phyloP scores from a whole-genome alignment of 306 rosid genomes.

The Cicer bijugum region DNA sequence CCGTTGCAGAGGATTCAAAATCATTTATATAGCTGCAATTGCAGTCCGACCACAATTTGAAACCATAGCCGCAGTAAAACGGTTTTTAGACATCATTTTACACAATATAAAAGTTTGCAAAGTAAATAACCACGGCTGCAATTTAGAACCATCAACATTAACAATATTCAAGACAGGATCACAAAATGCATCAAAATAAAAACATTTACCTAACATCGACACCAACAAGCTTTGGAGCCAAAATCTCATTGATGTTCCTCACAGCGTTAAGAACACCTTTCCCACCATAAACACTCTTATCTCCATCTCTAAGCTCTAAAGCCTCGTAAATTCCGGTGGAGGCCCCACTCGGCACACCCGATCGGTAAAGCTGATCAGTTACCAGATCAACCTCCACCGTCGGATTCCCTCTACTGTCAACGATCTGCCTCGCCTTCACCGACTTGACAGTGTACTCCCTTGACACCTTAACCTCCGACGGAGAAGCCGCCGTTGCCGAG shows the following conservation, averaged over 20 bases:
- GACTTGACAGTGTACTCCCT: constrained; percentile 64
- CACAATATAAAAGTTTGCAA: no score
- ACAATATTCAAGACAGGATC: background rate
- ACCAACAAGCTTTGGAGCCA: constrained; percentile 88
- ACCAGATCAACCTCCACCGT: constrained; percentile 95
- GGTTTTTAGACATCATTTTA: no score
- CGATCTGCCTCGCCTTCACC: constrained; percentile 89
- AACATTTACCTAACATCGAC: constrained; percentile 74
- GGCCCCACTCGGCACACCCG: constrained; percentile 97
- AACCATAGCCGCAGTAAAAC: no score
- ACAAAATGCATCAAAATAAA: background rate
- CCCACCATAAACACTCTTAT: constrained; percentile 79
- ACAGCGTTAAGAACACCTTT: constrained; percentile 93
- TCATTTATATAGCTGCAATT: no score
- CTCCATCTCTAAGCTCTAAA: constrained; percentile 92
- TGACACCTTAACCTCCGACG: constrained; percentile 43
- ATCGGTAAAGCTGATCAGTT: constrained; percentile 82
- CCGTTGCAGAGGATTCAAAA: no score
- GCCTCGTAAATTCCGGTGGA: constrained; percentile 99
- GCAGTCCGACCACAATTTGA: no score
- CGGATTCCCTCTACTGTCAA: constrained; percentile 96
- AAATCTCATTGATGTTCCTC: constrained; percentile 70
- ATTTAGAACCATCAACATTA: background rate
- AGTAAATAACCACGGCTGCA: no score
- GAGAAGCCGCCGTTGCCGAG: constrained; percentile 59